Base-by-base conservation (phyloP, 176 grass and related monocot species). In the Rhynchospora pubera region DNA sequence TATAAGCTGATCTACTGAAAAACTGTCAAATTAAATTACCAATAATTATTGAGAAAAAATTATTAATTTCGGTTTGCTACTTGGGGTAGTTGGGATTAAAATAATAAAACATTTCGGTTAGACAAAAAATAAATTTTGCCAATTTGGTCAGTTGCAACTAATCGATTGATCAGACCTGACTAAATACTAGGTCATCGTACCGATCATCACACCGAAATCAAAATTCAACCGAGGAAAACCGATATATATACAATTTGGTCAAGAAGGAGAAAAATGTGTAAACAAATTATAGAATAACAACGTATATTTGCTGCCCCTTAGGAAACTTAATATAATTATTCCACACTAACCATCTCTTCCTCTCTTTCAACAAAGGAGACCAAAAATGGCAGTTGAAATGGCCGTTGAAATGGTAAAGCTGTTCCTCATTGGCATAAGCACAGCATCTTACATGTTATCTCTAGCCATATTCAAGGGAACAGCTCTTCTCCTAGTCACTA, bases 401-500 rank as follows among this genome's bases (percentile, higher is more conserved):
- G 26, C 26, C 26, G 26, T 28, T 28, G 26, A 83, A 70, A 42
- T 85, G 28, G 63, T 16, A 7, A 89, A 85, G 78, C 78, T 89
- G 63, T 42, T 85, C 45, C 76, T 85, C 67, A 52, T 24, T 24
- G 77, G 28, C 8, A 62, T 82, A 24, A 56, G 42, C 57, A 65
- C 67, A 60, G 19, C 26, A 61, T 65, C 47, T 55, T 21, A 73
- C 77, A 59, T 75, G 82, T 16, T 80, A 28, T 82, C 32, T 43
- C 16, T 62, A 8, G 78, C 65, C 58, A 59, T 71, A 51, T 88
- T 88, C 87, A 85, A 85, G 42, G 87, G 83, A 61, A 65, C 83
- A 9, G 32, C 87, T 30, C 9, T 89, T 15, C 16, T 74, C 39
- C 9, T 88, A 19, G 76, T 85, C 22, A 24, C 62, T 0, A 8